A percentile compares a stretch with the other conserved stretches of the same genome.
phyloP scores from a whole-genome alignment of 2,329 filamentous ascomycete genomes.

The Mycosphaerella sp. region DNA sequence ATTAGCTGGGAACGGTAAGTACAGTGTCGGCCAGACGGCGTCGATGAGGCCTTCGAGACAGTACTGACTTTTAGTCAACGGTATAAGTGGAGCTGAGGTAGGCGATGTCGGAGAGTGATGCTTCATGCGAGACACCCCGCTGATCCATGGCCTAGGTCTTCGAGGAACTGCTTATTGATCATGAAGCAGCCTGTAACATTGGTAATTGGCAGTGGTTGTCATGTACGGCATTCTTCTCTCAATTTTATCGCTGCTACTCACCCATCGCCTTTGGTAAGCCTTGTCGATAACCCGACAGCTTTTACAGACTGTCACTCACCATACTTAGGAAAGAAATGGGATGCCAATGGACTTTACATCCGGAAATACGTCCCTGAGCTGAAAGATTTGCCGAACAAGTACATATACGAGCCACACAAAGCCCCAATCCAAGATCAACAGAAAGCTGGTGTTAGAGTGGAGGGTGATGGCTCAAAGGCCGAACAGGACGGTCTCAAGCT shows the following conservation, averaged over 20 bases:
- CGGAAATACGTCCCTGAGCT: slow-evolving; percentile 54
- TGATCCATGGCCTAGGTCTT: slow-evolving; percentile 63
- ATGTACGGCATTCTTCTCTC: slow-evolving; percentile 68
- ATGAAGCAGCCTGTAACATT: slow-evolving; percentile 65
- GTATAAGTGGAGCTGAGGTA: background rate
- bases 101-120: background rate
- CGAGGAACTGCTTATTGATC: slow-evolving; percentile 68
- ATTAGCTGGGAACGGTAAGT: slow-evolving; percentile 63
- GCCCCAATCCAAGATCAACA: slow-evolving; percentile 63
- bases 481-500: slow-evolving; percentile 40
- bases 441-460: slow-evolving; percentile 58
- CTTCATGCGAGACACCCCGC: background rate
- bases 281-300: background rate
- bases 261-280: slow-evolving; percentile 57
- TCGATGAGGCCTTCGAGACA: too few species aligned
- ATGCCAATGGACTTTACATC: slow-evolving; percentile 61
- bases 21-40: too few species aligned
- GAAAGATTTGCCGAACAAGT: slow-evolving; percentile 55
- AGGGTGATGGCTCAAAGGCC: slow-evolving; percentile 43
- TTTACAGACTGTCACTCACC: background rate
- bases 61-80: too few species aligned
- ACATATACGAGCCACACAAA: slow-evolving; percentile 75
- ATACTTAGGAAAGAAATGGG: slow-evolving; percentile 59
- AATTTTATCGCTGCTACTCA: slow-evolving; percentile 59
- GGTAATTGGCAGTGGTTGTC: slow-evolving; percentile 76